Percentiles rank a stretch among this genome's conserved stretches.
phyloP scores from a whole-genome alignment of 352 stramenopile genomes.

The Phytophthora citrophthora region DNA sequence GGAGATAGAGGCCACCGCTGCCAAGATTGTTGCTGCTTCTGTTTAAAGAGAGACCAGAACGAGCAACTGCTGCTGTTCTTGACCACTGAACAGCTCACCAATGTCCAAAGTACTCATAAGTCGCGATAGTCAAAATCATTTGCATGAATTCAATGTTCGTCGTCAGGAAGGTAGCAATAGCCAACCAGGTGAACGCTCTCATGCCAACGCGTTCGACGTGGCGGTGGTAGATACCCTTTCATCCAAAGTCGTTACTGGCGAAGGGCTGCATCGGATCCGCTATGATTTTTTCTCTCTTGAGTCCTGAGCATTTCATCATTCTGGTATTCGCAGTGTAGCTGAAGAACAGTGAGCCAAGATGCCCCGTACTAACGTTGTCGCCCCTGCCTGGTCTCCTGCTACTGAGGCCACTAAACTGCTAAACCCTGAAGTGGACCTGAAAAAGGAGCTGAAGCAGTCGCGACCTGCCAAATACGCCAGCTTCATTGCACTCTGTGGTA shows the following conservation, averaged over 20 bases:
- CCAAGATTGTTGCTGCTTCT: too few relatives aligned
- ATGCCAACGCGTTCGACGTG: constrained; percentile 18
- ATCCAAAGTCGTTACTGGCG: constrained; percentile 10
- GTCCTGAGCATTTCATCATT: constrained; percentile 16
- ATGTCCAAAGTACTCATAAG: too few relatives aligned
- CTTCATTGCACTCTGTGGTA: constrained; percentile 32
- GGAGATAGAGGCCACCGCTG: too few relatives aligned
- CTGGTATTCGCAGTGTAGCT: constrained; percentile 1
- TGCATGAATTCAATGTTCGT: too few relatives aligned
- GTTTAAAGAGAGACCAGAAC: too few relatives aligned
- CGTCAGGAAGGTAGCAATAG: constrained; percentile 1
- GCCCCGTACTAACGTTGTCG: constrained; percentile 27
- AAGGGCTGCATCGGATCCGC: constrained; percentile 10
- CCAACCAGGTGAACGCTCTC: not conserved
- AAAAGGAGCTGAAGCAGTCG: constrained; percentile 22
- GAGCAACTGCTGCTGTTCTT: too few relatives aligned
- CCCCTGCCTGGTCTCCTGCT: constrained; percentile 13
- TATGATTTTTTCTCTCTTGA: constrained; percentile 2
- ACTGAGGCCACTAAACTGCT: constrained; percentile 35
- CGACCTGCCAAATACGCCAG: constrained; percentile 29
- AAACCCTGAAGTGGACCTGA: constrained; percentile 10
- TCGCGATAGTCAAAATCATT: too few relatives aligned
- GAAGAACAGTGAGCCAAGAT: constrained; percentile 5
- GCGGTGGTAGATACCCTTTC: not conserved
- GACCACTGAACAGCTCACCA: too few relatives aligned